A percentile compares a stretch with the other conserved stretches of the same genome.
phyloP scores from a whole-genome alignment of 2,329 filamentous ascomycete species.

The Graphilbum sp. region DNA sequence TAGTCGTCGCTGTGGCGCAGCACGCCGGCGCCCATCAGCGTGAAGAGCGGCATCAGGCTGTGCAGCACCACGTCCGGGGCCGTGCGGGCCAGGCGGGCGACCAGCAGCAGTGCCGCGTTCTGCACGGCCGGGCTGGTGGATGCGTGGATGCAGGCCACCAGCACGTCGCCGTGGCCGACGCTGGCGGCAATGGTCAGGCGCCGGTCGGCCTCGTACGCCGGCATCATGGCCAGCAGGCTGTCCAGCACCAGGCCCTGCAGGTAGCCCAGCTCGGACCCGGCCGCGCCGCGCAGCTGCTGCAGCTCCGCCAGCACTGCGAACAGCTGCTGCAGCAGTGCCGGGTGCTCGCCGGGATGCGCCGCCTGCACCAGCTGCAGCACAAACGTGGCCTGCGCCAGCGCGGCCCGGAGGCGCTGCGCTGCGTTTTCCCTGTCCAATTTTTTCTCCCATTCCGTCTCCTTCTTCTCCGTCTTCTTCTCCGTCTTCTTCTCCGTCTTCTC shows the following conservation, averaged over 20 bases:
- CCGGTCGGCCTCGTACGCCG: conserved; percentile 49
- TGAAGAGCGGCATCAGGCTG: conserved; percentile 98
- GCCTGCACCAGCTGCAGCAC: conserved; percentile 78
- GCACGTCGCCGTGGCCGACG: conserved; percentile 70
- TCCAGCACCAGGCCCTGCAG: conserved; percentile 72
- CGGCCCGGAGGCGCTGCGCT: conserved; percentile 40
- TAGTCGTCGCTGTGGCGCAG: conserved; percentile 91
- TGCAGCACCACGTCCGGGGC: conserved; percentile 86
- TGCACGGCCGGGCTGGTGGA: conserved; percentile 88
- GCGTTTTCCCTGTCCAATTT: no score
- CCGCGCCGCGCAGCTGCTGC: conserved; percentile 65
- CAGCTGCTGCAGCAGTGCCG: conserved; percentile 59
- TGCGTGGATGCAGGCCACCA: conserved; percentile 87
- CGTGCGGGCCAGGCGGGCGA: conserved; percentile 72
- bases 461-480: no score
- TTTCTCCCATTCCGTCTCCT: no score
- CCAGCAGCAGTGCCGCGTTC: conserved; percentile 74
- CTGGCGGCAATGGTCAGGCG: conserved; percentile 56
- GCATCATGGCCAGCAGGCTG: conserved; percentile 70
- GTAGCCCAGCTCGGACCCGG: conserved; percentile 79
- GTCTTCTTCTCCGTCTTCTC: no score
- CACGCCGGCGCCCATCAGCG: conserved; percentile 88
- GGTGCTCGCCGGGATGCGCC: conserved; percentile 58
- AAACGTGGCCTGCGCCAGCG: conserved; percentile 65
- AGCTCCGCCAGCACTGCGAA: conserved; percentile 79